Base-by-base conservation (phyloP, 306 rosid genomes). In the Acacia confusa region DNA sequence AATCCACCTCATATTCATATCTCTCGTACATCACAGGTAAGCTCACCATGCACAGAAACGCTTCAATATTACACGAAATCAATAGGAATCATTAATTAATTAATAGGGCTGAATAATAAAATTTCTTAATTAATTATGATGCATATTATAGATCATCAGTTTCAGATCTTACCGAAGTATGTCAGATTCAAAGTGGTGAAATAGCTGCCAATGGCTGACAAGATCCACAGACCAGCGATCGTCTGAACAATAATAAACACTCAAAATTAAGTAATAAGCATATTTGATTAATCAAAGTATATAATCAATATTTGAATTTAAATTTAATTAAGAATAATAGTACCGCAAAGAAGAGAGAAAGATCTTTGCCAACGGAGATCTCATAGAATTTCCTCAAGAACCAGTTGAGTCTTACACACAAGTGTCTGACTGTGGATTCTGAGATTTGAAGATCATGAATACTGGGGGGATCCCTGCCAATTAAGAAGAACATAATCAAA, bases 21-120 rank as follows among this genome's bases (percentile, higher is more conserved):
- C 75, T 70, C 57, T 70, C 75, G 30, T 70, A 70, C 75, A 70
- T 70, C 7, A 44, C n/a, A 11, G 75, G 75, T 5, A 70, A 48
- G 14, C n/a, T 43, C 36, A 70, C 22, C 75, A 70, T 70, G 75
- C 57, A 43, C 3, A 70, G 0, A 13, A 70, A 70, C 36, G 43
- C 75, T 53, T 53, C 25, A 53, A 53, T 52, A 52, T 50, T 53
- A 20, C 61, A 20, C 61, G 20, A 53, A 16, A 14, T 0, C 52
- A 10, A 47, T 22, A 24, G 6, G 41, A 70, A 43, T 61, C 14
- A 4, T 69, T 20, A 9, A 22, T 55, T 55, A 55, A 67, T 36
- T 32, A 15, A 63, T 28, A 0, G 38, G 12, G 16, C 7, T 30
- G 3, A 30, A 1, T 63, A n/a, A 53, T 3, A 55, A 22, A 22